Evolutionary conservation across 805 yeast genomes (phyloP).

Genomic region (Candida tallmaniae): DNA sequence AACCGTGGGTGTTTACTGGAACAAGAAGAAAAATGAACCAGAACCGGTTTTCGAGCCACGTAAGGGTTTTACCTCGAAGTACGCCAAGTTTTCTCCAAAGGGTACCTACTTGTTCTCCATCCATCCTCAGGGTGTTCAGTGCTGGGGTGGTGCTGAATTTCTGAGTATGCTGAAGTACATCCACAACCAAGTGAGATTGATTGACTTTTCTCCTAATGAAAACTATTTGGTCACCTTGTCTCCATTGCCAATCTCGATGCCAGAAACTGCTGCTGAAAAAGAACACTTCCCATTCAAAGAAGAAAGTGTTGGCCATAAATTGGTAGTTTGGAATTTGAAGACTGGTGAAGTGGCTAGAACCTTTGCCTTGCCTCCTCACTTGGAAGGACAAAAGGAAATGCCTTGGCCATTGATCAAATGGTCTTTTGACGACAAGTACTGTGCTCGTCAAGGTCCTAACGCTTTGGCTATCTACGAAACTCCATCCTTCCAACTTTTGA

Average conservation of each 20-base stretch:
- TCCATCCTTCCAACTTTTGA: constrained; percentile 71
- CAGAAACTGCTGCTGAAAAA: constrained; percentile 57
- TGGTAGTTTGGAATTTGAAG: constrained; percentile 87
- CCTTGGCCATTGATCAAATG: constrained; percentile 97
- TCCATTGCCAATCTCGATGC: constrained; percentile 71
- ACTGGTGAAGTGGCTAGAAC: constrained; percentile 84
- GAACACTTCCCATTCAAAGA: constrained; percentile 77
- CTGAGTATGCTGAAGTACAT: constrained; percentile 69
- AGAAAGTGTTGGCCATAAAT: constrained; percentile 86
- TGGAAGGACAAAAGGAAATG: constrained; percentile 64
- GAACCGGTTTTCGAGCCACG: constrained; percentile 77
- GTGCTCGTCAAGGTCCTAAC: constrained; percentile 93
- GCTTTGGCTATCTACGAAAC: constrained; percentile 89
- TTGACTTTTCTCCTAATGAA: constrained; percentile 92
- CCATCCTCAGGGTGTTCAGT: constrained; percentile 91
- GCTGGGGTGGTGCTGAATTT: constrained; percentile 91
- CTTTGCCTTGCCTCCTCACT: constrained; percentile 79
- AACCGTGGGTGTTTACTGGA: constrained; percentile 83
- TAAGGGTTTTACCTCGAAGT: constrained; percentile 81
- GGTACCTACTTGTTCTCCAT: constrained; percentile 85
- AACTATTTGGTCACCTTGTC: constrained; percentile 87
- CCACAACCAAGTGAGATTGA: constrained; percentile 84
- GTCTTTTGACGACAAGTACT: constrained; percentile 88
- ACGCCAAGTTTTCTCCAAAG: constrained; percentile 86
- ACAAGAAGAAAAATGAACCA: constrained; percentile 65